Evolutionary conservation across 2,329 filamentous ascomycete genomes (phyloP).

Genomic region (Epichloe gansuensis): DNA sequence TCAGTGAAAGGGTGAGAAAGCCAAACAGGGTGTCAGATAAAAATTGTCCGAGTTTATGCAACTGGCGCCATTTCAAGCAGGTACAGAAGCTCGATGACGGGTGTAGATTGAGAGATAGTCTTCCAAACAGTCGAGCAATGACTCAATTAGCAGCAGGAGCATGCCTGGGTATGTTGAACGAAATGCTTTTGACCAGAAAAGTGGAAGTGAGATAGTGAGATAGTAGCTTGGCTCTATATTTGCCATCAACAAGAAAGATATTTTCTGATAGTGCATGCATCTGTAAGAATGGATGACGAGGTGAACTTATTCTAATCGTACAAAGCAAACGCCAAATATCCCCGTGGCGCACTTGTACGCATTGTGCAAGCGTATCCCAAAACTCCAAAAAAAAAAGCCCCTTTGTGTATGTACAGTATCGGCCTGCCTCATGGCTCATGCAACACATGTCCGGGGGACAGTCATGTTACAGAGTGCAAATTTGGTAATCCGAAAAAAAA

Average conservation of each 20-base stretch:
- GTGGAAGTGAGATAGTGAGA: neutral
- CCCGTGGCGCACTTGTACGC: neutral
- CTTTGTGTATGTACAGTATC: slow-evolving; percentile 16
- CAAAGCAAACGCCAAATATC: neutral
- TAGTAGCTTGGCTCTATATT: slow-evolving; percentile 3
- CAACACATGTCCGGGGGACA: neutral
- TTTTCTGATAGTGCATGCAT: neutral
- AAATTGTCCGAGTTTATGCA: neutral
- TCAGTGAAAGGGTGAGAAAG: neutral
- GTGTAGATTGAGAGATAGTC: neutral
- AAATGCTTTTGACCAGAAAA: neutral
- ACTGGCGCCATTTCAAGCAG: neutral
- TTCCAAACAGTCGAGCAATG: neutral
- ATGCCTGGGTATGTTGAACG: neutral
- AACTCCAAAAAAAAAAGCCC: slow-evolving; percentile 19
- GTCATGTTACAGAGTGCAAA: neutral
- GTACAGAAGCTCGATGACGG: neutral
- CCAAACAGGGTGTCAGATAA: neutral
- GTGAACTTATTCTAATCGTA: neutral
- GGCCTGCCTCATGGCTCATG: neutral
- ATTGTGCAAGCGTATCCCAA: slow-evolving; percentile 8
- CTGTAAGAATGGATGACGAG: neutral
- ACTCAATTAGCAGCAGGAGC: neutral
- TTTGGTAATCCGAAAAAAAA: neutral
- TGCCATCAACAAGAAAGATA: neutral